phyloP scores from a whole-genome alignment of 2,329 filamentous ascomycete genomes.

The Paracoccidioides lutzii region DNA sequence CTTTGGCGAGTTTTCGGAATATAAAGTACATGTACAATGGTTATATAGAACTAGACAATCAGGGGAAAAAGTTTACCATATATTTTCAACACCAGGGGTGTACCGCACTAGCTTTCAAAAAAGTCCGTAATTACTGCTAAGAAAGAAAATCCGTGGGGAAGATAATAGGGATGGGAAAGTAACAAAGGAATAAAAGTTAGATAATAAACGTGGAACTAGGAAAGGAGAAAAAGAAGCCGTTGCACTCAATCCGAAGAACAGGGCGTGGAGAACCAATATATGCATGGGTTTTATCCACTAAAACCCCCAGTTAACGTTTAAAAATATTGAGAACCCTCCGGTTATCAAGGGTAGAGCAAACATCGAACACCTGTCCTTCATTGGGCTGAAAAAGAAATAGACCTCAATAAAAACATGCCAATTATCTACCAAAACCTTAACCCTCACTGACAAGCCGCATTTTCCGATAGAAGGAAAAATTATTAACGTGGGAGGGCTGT shows the following conservation, averaged over 20 bases:
- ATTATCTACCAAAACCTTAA: background rate
- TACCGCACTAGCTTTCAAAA: background rate
- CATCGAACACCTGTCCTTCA: background rate
- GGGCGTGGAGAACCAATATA: background rate
- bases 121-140: background rate
- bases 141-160: background rate
- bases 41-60: background rate
- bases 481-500: background rate
- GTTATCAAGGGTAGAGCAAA: background rate
- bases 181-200: conserved; percentile 4
- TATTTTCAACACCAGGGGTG: background rate
- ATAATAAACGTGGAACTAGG: conserved; percentile 7
- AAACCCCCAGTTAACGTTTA: background rate
- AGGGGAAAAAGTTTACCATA: background rate
- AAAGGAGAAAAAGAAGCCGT: background rate
- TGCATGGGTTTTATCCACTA: background rate
- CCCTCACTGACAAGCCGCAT: background rate
- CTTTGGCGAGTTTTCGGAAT: background rate
- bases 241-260: background rate
- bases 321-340: background rate
- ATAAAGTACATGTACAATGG: background rate
- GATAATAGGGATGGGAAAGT: no score
- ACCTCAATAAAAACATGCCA: conserved; percentile 1
- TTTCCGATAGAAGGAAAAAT: background rate
- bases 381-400: background rate